Percentiles rank a stretch among this genome's conserved stretches.
Evolutionary conservation across 176 grass and related monocot species (phyloP).

Genomic region (Aegilops sharonensis): DNA sequence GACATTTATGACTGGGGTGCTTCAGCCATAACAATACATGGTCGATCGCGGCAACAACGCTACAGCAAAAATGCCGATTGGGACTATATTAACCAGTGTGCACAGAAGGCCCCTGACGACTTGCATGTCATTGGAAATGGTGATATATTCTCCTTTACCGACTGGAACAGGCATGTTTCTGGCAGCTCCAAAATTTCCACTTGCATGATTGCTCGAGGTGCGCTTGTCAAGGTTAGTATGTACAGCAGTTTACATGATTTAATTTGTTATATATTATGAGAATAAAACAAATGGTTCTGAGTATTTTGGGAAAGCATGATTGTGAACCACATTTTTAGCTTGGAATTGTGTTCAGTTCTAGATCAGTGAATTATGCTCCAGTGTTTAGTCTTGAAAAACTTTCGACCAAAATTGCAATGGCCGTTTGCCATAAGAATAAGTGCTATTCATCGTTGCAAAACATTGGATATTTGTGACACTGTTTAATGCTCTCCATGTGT

Average conservation of each 20-base stretch:
- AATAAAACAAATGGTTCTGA: neutral
- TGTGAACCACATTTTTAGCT: neutral
- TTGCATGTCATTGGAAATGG: slow-evolving; percentile 94
- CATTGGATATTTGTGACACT: neutral
- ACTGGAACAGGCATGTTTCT: slow-evolving; percentile 68
- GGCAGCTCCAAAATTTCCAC: slow-evolving; percentile 57
- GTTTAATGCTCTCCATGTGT: neutral
- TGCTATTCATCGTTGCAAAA: neutral
- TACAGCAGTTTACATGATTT: neutral
- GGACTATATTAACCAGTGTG: slow-evolving; percentile 92
- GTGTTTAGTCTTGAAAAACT: neutral
- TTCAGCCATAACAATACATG: slow-evolving; percentile 86
- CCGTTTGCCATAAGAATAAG: neutral
- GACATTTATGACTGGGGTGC: slow-evolving; percentile 82
- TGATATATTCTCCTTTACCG: slow-evolving; percentile 84
- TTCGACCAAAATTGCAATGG: neutral
- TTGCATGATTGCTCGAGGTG: slow-evolving; percentile 90
- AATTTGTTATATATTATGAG: neutral
- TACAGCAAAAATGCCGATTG: slow-evolving; percentile 96
- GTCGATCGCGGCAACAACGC: slow-evolving; percentile 86
- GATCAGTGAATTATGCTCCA: neutral
- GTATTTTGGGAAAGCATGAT: neutral
- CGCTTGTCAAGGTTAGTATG: slow-evolving; percentile 77
- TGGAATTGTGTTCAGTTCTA: neutral
- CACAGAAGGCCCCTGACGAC: slow-evolving; percentile 63